Base-by-base conservation (phyloP, 2,329 filamentous ascomycete genomes). In the Paracoccidioides lutzii region DNA sequence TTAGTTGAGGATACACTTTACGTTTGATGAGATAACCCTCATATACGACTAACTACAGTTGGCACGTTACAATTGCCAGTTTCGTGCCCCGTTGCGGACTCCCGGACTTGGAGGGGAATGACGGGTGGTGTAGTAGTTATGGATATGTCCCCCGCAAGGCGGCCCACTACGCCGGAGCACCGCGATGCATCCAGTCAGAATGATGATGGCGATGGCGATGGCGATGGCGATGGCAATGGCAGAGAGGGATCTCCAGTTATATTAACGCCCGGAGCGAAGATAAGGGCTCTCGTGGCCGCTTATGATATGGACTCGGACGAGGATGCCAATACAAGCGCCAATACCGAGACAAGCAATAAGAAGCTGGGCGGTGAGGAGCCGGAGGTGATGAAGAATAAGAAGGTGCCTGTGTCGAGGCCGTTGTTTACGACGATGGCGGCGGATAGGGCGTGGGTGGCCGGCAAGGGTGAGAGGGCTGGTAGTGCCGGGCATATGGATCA, bases 211-310 rank as follows among this genome's bases (percentile, higher is more conserved):
- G 28, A 52, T 41, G 22, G 32, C 15, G 22, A 33, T 12, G 15
- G 22, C n/a, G 28, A 52, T 41, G 22, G 32, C 10, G 46, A n/a
- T 32, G 52, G 37, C 32, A 45, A 60, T 41, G 22, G 22, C 22
- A 22, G 22, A 1, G 22, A 22, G 22, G 22, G 22, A 22, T 70
- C 69, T 0, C 67, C 69, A 2, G 62, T 58, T n/a, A 65, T 72
- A 52, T 65, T 75, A 50, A 73, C 73, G 0, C 74, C 75, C 4
- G 69, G 72, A 52, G 69, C 68, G 55, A 79, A 78, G 61, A 73
- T 78, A 51, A 73, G 73, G 58, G 75, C 75, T 6, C 70, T 78
- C 63, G 67, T 79, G 50, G 75, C 76, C 35, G 68, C 71, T 52
- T 76, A 78, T 45, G 68, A 72, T 52, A 71, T 70, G 55, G 75